Base-by-base conservation (phyloP, 2,329 filamentous ascomycete species). In the Calonectria honghensis region DNA sequence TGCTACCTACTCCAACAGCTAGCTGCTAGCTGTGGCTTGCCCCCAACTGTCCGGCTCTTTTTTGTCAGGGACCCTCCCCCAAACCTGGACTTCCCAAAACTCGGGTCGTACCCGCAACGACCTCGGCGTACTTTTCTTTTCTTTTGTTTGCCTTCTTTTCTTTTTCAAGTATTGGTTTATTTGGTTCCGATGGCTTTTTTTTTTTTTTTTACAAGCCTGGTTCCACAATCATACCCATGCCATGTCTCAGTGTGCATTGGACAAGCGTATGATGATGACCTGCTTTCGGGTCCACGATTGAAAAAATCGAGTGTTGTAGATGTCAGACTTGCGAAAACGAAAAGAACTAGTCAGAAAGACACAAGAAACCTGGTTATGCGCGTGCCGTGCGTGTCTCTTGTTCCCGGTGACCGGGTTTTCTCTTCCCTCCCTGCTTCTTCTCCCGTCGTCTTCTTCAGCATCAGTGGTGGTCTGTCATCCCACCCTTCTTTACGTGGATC, bases 51-150 rank as follows among this genome's bases (percentile, higher is more conserved):
- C 35, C 32, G 16, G 24, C 18, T 41, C 24, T 29, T 63, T 45
- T 54, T 52, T 51, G 31, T 51, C 45, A 51, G 45, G 37, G 71
- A 61, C 72, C 72, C 72, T 73, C 72, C 72, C 72, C 72, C 67
- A 73, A 72, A 73, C 72, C 54, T 72, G 63, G 41, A 52, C 72
- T 66, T 72, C 70, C 70, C 70, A 68, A 54, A 29, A 72, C 31
- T 59, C 48, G 64, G 52, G 64, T 54, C 63, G 63, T 63, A 37
- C n/a, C 57, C 57, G 31, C 57, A 18, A 45, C 39, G 61, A 27
- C 39, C 39, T 48, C 61, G 27, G 61, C 39, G 27, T 9, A 10
- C 29, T 48, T 32, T 65, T 16, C 14, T 63, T 63, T 63, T 41
- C 10, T 9, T 39, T 13, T n/a, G 13, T 35, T 20, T 32, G 20